phyloP scores from a whole-genome alignment of 805 yeast genomes.

The Cyberlindnera maclurae region DNA sequence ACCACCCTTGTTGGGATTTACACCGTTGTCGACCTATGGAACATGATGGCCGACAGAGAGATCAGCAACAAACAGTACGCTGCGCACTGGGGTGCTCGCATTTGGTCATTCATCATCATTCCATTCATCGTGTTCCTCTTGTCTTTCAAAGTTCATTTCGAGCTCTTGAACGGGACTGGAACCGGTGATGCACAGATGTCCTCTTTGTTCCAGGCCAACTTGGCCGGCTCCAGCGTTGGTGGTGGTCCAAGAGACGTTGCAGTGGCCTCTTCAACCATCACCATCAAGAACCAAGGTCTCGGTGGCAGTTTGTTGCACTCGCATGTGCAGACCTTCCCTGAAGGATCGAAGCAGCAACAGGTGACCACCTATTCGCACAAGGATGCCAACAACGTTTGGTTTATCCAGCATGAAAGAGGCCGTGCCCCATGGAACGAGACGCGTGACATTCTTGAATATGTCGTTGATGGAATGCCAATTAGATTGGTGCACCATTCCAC shows the following conservation, averaged over 20 bases:
- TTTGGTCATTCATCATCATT: constrained; percentile 51
- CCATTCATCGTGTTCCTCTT: constrained; percentile 59
- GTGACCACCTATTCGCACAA: constrained; percentile 72
- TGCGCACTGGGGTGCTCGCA: constrained; percentile 63
- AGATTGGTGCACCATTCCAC: constrained; percentile 60
- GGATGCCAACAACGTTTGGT: constrained; percentile 68
- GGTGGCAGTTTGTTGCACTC: constrained; percentile 73
- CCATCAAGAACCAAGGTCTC: constrained; percentile 57
- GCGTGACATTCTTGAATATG: constrained; percentile 20
- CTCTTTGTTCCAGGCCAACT: constrained; percentile 73
- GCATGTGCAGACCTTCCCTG: constrained; percentile 65
- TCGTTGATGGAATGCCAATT: constrained; percentile 53
- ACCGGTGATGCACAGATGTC: constrained; percentile 80
- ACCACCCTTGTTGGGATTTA: constrained; percentile 85
- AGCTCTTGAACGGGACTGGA: constrained; percentile 64
- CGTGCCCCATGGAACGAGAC: constrained; percentile 24
- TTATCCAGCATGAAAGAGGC: constrained; percentile 53
- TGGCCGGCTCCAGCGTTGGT: constrained; percentile 56
- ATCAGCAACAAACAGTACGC: constrained; percentile 43
- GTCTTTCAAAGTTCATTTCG: constrained; percentile 71
- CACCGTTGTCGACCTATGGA: constrained; percentile 85
- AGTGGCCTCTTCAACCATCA: constrained; percentile 42
- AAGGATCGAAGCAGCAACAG: constrained; percentile 73
- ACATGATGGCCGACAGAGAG: constrained; percentile 61
- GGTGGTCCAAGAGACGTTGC: constrained; percentile 63